Evolutionary conservation across 148 eudicot species (phyloP).

Genomic region (Rhododendron simsii): DNA sequence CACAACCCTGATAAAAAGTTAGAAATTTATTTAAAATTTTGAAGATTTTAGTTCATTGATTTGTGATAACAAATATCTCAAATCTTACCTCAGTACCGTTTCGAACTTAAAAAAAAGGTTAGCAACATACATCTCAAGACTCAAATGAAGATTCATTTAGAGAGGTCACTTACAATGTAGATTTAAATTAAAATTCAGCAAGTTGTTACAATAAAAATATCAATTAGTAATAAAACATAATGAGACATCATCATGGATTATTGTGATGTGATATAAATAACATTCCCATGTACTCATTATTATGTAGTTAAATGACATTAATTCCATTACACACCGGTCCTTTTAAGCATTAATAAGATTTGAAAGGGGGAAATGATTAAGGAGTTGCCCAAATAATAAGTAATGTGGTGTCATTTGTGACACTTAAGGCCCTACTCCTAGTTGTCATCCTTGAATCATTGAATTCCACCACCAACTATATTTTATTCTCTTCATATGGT

Average conservation of each 20-base stretch:
- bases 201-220: neutral
- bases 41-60: too few relatives aligned
- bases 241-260: neutral
- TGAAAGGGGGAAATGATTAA: neutral
- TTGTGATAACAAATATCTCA: neutral
- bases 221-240: neutral
- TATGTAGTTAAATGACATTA: neutral
- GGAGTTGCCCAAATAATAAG: neutral
- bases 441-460: conserved; percentile 1
- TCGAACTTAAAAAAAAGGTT: neutral
- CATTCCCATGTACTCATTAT: neutral
- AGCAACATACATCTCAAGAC: neutral
- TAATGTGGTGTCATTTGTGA: conserved; percentile 18
- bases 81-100: neutral
- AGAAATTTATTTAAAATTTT: too few relatives aligned
- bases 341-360: neutral
- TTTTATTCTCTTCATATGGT: neutral
- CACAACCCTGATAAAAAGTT: neutral
- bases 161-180: neutral
- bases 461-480: neutral
- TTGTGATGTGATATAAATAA: neutral
- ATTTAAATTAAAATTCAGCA: neutral
- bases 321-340: neutral
- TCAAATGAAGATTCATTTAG: neutral
- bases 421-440: conserved; percentile 19